Conservation (phyloP, 148 eudicot species). For the Suaeda aralocaspica region DNA sequence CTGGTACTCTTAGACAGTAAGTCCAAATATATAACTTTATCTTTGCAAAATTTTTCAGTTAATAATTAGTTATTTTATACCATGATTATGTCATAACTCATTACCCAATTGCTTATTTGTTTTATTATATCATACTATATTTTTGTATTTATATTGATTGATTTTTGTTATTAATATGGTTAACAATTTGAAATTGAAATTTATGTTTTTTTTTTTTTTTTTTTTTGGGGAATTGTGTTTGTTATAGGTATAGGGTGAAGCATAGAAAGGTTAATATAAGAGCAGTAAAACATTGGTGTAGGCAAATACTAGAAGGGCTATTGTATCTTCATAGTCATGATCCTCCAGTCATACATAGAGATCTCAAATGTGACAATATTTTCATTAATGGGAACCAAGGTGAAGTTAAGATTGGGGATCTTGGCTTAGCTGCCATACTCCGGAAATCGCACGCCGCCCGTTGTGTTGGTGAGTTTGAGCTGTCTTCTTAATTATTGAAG, state of each 20-base stretch:
- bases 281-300: conserved; percentile 50
- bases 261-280: conserved; percentile 41
- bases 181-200: no score
- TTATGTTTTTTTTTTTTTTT: no score
- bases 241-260: conserved; percentile 36
- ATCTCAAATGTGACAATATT: conserved; percentile 41
- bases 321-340: conserved; percentile 38
- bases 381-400: conserved; percentile 49
- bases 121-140: no score
- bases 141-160: no score
- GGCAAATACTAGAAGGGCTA: conserved; percentile 38
- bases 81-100: no score
- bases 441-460: conserved; percentile 36
- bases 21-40: conserved; percentile 2
- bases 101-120: no score
- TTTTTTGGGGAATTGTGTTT: no score
- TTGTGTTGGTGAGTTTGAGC: conserved; percentile 36
- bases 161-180: no score
- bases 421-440: conserved; percentile 43
- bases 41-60: no score
- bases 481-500: conserved; percentile 14
- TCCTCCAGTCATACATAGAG: conserved; percentile 43
- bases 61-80: no score
- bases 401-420: conserved; percentile 45
- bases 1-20: conserved; percentile 43